phyloP scores from a whole-genome alignment of 148 eudicot genomes.

The Camellia granthamiana region DNA sequence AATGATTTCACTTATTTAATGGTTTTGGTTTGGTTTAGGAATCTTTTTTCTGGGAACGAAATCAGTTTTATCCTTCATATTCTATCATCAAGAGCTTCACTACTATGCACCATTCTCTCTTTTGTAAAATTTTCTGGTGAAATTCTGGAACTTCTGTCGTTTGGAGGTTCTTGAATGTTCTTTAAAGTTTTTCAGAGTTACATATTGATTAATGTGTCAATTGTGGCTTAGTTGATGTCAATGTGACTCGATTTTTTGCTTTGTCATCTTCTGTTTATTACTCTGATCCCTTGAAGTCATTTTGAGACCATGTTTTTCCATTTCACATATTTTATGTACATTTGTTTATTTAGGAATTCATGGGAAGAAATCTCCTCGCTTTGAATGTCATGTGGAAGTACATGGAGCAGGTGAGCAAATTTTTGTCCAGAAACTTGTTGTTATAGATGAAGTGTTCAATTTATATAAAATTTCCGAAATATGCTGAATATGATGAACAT shows the following conservation, averaged over 20 bases:
- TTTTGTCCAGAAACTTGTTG: not conserved
- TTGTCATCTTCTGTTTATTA: not conserved
- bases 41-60: too few relatives aligned
- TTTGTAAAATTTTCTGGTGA: too few relatives aligned
- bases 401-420: conserved; percentile 56
- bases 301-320: not conserved
- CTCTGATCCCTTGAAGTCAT: not conserved
- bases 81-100: too few relatives aligned
- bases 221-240: not conserved
- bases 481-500: conserved; percentile 2
- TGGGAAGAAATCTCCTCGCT: conserved; percentile 96
- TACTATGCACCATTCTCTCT: too few relatives aligned
- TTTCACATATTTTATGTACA: conserved; percentile 5
- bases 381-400: conserved; percentile 99
- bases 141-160: too few relatives aligned
- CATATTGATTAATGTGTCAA: not conserved
- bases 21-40: too few relatives aligned
- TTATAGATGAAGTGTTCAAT: conserved; percentile 3
- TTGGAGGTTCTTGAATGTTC: too few relatives aligned
- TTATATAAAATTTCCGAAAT: not conserved
- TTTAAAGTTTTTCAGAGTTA: too few relatives aligned
- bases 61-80: too few relatives aligned
- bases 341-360: conserved; percentile 67
- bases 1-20: too few relatives aligned
- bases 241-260: not conserved